A percentile compares a stretch with the other conserved stretches of the same genome.
Conservation (phyloP, 1,284 basidiomycete genomes). For the Cystobasidium slooffiae region DNA sequence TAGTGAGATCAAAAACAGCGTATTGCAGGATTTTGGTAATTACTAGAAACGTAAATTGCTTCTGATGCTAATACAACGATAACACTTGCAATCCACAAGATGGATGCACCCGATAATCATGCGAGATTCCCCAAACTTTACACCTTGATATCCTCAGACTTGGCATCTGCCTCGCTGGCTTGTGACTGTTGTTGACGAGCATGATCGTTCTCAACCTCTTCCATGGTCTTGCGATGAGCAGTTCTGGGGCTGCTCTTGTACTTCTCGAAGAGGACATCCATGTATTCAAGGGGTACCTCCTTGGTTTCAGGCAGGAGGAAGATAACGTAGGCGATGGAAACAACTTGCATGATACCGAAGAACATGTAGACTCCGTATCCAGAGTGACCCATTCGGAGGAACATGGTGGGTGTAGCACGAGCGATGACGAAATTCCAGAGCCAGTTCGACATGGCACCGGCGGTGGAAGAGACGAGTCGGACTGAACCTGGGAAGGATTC, state of each 20-base stretch:
- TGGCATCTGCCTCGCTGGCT: no score
- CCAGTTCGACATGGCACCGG: constrained; percentile 31
- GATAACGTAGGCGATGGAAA: constrained; percentile 50
- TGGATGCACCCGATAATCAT: no score
- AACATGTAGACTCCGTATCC: constrained; percentile 56
- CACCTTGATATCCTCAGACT: background rate
- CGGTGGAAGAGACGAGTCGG: constrained; percentile 49
- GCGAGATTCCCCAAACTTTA: background rate
- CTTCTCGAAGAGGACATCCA: constrained; percentile 37
- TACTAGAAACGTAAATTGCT: no score
- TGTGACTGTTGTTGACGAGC: background rate
- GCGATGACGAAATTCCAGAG: constrained; percentile 51
- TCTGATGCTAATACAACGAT: no score
- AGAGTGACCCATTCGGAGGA: constrained; percentile 30
- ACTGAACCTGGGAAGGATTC: constrained; percentile 56
- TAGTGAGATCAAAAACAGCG: no score
- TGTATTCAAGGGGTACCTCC: constrained; percentile 39
- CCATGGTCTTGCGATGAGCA: constrained; percentile 34
- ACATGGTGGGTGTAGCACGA: constrained; percentile 48
- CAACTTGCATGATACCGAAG: constrained; percentile 55
- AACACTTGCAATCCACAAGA: no score
- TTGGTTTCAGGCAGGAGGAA: constrained; percentile 54
- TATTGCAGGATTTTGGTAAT: no score
- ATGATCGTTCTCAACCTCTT: constrained; percentile 21
- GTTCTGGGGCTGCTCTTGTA: constrained; percentile 20